Conservation (phyloP, 805 yeast genomes). For the Grigorovia transvaalensis region DNA sequence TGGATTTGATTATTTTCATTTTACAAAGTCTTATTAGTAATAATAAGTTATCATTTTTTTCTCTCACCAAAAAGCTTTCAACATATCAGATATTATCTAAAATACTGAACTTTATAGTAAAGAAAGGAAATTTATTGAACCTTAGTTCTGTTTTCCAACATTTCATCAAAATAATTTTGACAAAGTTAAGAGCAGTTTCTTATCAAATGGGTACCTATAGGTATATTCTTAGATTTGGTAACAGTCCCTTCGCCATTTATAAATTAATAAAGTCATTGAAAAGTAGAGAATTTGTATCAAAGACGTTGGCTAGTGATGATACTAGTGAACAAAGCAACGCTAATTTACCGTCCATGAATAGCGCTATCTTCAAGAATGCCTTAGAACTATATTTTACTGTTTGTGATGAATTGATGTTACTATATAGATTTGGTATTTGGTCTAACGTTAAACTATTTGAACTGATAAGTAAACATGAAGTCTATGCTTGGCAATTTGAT, state of each 20-base stretch:
- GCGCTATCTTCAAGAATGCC: constrained; percentile 28
- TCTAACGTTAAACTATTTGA: constrained; percentile 18
- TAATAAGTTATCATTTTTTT: neutral
- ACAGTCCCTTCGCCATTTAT: constrained; percentile 48
- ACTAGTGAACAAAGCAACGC: constrained; percentile 5
- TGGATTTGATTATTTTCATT: constrained; percentile 38
- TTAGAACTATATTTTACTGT: constrained; percentile 51
- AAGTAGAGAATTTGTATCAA: constrained; percentile 18
- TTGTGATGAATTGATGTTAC: constrained; percentile 46
- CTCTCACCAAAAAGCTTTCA: neutral
- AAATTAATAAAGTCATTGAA: constrained; percentile 28
- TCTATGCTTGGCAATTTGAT: constrained; percentile 60
- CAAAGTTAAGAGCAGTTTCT: neutral
- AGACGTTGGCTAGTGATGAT: neutral
- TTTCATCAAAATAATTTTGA: neutral
- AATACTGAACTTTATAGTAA: neutral
- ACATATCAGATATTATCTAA: neutral
- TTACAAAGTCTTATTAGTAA: neutral
- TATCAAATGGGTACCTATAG: constrained; percentile 28
- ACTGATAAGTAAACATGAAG: constrained; percentile 46
- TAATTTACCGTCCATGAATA: neutral
- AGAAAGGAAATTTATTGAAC: constrained; percentile 23
- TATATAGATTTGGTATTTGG: constrained; percentile 38
- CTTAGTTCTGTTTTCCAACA: neutral
- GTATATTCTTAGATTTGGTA: constrained; percentile 61